Conservation (phyloP, 75 land plant species). For the Isoetes taiwanensis region DNA sequence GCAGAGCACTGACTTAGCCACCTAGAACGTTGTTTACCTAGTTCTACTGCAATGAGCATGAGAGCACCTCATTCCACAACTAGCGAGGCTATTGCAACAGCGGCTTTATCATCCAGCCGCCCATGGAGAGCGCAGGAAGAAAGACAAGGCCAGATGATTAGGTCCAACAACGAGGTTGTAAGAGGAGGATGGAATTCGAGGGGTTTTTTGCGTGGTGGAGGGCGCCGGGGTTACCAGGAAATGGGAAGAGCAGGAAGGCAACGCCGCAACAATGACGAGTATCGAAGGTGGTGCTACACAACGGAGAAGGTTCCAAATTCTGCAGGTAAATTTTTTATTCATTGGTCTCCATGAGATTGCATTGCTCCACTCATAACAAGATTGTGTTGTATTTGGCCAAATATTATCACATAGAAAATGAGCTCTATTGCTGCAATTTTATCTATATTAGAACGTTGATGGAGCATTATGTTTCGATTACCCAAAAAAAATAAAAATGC, state of each 20-base stretch:
- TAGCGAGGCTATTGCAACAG: too few relatives aligned
- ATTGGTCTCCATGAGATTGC: conserved; percentile 1
- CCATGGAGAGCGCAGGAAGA: too few relatives aligned
- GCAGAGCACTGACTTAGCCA: too few relatives aligned
- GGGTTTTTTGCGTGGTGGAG: too few relatives aligned
- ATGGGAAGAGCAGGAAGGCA: conserved; percentile 8
- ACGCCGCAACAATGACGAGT: conserved; percentile 7
- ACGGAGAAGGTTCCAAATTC: background rate
- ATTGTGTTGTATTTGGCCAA: background rate
- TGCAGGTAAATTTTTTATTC: conserved; percentile 1
- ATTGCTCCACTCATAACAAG: background rate
- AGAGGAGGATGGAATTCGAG: too few relatives aligned
- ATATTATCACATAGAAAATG: background rate
- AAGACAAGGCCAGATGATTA: too few relatives aligned
- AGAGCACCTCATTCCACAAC: too few relatives aligned
- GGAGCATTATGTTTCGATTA: background rate
- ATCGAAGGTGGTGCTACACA: conserved; percentile 14
- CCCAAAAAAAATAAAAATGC: background rate
- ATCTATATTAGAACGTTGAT: background rate
- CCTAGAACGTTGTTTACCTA: too few relatives aligned
- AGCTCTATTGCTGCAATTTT: background rate
- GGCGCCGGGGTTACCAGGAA: background rate
- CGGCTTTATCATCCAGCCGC: too few relatives aligned
- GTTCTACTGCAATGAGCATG: too few relatives aligned
- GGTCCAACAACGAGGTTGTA: too few relatives aligned